These are phyloP conservation scores for Wickerhamiella allomyrinae DNA, from an alignment of 805 yeast genomes.

Conservation along the genomic window DNA sequence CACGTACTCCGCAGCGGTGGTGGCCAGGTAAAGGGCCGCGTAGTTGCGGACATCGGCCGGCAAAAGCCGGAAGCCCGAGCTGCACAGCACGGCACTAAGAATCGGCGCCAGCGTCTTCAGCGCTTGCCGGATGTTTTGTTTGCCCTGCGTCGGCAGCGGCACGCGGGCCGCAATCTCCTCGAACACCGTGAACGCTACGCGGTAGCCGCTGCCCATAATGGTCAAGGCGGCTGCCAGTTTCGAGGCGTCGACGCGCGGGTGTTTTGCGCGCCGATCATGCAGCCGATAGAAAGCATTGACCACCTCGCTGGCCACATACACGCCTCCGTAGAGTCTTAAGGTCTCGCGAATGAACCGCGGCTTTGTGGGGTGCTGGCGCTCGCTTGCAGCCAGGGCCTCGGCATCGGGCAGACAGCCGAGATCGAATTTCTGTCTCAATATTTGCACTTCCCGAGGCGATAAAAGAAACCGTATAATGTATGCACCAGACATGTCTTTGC, in stretches of 20 bases:
- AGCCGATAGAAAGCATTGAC: background rate
- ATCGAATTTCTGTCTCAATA: background rate
- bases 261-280: background rate
- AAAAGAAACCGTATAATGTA: conserved; percentile 4
- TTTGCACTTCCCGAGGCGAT: conserved; percentile 2
- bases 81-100: background rate
- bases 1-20: conserved; percentile 24
- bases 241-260: background rate
- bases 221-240: background rate
- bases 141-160: background rate
- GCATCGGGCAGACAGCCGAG: background rate
- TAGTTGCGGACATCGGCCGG: conserved; percentile 19
- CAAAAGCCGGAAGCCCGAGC: conserved; percentile 4
- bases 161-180: background rate
- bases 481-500: conserved; percentile 2
- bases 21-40: conserved; percentile 23
- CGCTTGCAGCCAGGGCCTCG: background rate
- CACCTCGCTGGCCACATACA: background rate
- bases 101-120: background rate
- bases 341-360: conserved; percentile 2
- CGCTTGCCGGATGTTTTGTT: background rate
- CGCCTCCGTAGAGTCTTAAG: background rate
- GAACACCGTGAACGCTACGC: background rate
- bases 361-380: background rate
- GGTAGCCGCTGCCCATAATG: background rate